A percentile compares a stretch with the other conserved stretches of the same genome.
phyloP scores from a whole-genome alignment of 1,284 basidiomycete species.

The Marasmius oreades region DNA sequence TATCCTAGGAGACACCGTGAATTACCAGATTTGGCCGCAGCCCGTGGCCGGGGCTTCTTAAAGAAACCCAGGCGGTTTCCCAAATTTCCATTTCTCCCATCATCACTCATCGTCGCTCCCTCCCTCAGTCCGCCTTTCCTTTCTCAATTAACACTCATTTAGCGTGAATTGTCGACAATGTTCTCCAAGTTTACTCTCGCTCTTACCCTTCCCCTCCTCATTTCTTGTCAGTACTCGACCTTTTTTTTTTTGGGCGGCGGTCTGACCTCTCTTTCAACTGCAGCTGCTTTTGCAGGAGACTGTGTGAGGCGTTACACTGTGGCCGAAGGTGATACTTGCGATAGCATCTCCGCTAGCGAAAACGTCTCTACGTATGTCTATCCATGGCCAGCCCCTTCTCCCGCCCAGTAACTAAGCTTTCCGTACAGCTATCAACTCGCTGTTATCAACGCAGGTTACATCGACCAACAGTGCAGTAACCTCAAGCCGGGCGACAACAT shows the following conservation, averaged over 20 bases:
- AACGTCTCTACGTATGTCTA: slow-evolving; percentile 61
- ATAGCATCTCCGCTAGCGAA: slow-evolving; percentile 61
- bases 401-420: slow-evolving; percentile 3
- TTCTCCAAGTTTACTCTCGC: slow-evolving; percentile 3
- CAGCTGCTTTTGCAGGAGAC: slow-evolving; percentile 40
- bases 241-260: background rate
- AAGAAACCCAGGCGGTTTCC: background rate
- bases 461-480: slow-evolving; percentile 55
- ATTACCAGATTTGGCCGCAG: too few relatives aligned
- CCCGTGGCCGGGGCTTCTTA: background rate
- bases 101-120: background rate
- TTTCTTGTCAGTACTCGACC: background rate
- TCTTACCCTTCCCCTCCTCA: background rate
- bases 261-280: slow-evolving; percentile 7
- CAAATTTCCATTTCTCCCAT: background rate
- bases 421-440: slow-evolving; percentile 66
- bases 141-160: background rate
- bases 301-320: slow-evolving; percentile 64
- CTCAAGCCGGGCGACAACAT: slow-evolving; percentile 43
- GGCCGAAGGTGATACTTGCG: slow-evolving; percentile 59
- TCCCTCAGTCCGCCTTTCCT: background rate
- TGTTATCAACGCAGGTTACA: slow-evolving; percentile 46
- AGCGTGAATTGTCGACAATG: background rate
- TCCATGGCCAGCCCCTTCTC: slow-evolving; percentile 9
- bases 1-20: too few relatives aligned